Conservation (phyloP, 2,329 filamentous ascomycete genomes). For the Penicillium freii region DNA sequence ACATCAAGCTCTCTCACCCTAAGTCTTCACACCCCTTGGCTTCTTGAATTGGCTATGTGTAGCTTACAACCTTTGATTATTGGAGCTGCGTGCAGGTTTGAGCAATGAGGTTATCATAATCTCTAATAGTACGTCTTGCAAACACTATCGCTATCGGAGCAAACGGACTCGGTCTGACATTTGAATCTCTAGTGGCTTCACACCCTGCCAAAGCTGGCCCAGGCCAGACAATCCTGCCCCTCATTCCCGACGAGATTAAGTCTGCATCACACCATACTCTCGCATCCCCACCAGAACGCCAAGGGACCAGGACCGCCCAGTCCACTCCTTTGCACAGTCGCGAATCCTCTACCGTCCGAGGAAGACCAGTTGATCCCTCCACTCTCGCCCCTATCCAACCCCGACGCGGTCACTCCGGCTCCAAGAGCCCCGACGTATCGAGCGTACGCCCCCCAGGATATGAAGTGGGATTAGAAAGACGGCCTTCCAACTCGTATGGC, state of each 20-base stretch:
- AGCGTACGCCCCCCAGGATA: constrained; percentile 37
- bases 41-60: constrained; percentile 5
- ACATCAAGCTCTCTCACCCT: constrained; percentile 5
- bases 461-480: constrained; percentile 41
- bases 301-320: constrained; percentile 38
- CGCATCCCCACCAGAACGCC: constrained; percentile 39
- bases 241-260: constrained; percentile 42
- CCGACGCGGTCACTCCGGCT: constrained; percentile 42
- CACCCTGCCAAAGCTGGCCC: constrained; percentile 40
- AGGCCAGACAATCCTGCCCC: constrained; percentile 41
- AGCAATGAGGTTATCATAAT: constrained; percentile 5
- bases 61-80: not conserved
- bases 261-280: constrained; percentile 39
- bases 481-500: constrained; percentile 61
- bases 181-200: constrained; percentile 34
- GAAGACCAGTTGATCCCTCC: constrained; percentile 39
- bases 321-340: constrained; percentile 43
- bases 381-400: constrained; percentile 37
- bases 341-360: constrained; percentile 46
- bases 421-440: constrained; percentile 43
- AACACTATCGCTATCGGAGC: constrained; percentile 1
- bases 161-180: constrained; percentile 9
- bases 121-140: constrained; percentile 2
- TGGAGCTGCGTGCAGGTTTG: constrained; percentile 2
- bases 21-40: constrained; percentile 1